Conservation (phyloP, 768 basidiomycete genomes). For the Collybiopsis luxurians region DNA sequence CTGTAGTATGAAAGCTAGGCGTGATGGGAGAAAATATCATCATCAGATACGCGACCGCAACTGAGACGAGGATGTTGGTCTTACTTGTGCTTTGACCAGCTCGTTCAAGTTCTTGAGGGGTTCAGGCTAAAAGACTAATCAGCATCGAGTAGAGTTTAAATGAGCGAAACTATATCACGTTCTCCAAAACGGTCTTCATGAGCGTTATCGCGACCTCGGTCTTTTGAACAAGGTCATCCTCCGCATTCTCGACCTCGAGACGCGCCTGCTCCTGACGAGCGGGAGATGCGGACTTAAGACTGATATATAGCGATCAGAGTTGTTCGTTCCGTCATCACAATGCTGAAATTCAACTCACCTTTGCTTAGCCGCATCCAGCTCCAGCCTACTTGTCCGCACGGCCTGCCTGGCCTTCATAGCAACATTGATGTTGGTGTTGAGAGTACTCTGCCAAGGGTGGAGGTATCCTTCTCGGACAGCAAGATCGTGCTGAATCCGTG, state of each 20-base stretch:
- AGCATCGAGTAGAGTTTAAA: neutral
- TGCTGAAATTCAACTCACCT: conserved; percentile 43
- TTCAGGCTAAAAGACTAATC: conserved; percentile 66
- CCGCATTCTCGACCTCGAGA: conserved; percentile 89
- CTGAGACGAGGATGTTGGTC: conserved; percentile 8
- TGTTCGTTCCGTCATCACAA: neutral
- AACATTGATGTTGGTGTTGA: conserved; percentile 78
- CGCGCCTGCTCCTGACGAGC: conserved; percentile 88
- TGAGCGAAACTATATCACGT: conserved; percentile 58
- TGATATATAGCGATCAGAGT: conserved; percentile 26
- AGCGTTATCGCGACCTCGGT: conserved; percentile 96
- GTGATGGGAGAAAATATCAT: neutral
- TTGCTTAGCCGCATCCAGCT: conserved; percentile 90
- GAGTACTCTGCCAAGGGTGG: conserved; percentile 84
- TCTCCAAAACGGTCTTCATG: conserved; percentile 98
- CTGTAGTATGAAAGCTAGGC: conserved; percentile 70
- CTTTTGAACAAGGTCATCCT: conserved; percentile 96
- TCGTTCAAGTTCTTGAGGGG: conserved; percentile 93
- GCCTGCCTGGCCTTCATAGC: conserved; percentile 92
- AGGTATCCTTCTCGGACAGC: conserved; percentile 66
- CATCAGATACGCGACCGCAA: neutral
- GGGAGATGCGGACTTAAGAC: conserved; percentile 75
- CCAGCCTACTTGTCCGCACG: conserved; percentile 74
- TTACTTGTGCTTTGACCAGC: conserved; percentile 84
- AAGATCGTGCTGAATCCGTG: conserved; percentile 78